These are phyloP conservation scores for Aspergillus saccharolyticus DNA, from an alignment of 495 filamentous ascomycete genomes.

Conservation along the genomic window DNA sequence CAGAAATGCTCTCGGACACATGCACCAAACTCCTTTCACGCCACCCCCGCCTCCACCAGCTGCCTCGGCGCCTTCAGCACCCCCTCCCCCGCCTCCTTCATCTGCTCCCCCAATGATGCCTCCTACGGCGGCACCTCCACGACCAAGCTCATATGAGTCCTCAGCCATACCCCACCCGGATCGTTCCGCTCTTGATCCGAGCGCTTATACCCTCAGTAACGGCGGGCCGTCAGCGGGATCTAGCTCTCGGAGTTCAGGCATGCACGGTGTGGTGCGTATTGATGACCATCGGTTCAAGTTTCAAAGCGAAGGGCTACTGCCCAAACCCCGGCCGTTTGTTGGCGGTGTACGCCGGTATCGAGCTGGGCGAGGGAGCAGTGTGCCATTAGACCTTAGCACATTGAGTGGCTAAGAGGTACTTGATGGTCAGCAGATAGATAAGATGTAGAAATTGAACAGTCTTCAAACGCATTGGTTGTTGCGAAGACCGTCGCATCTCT, in stretches of 20 bases:
- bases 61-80: slow-evolving; percentile 48
- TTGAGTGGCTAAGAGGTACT: slow-evolving; percentile 28
- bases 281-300: slow-evolving; percentile 86
- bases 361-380: slow-evolving; percentile 87
- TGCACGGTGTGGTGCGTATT: slow-evolving; percentile 51
- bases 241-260: slow-evolving; percentile 25
- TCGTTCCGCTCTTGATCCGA: slow-evolving; percentile 64
- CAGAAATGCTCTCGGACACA: slow-evolving; percentile 39
- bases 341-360: slow-evolving; percentile 73
- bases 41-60: slow-evolving; percentile 49
- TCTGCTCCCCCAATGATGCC: slow-evolving; percentile 40
- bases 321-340: slow-evolving; percentile 75
- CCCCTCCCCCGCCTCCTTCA: slow-evolving; percentile 42
- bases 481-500: not conserved
- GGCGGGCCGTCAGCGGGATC: slow-evolving; percentile 38
- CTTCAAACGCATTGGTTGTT: not conserved
- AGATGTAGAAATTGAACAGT: not conserved
- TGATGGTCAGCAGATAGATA: not conserved
- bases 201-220: slow-evolving; percentile 68
- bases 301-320: slow-evolving; percentile 71
- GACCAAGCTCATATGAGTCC: slow-evolving; percentile 49
- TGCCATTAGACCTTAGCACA: slow-evolving; percentile 75
- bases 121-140: slow-evolving; percentile 31
- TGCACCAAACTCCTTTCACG: slow-evolving; percentile 37
- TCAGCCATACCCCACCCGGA: slow-evolving; percentile 36